Evolutionary conservation across 78 protist genomes (phyloP).

Genomic region (slime mould (Dictyostelium discoideum)): DNA sequence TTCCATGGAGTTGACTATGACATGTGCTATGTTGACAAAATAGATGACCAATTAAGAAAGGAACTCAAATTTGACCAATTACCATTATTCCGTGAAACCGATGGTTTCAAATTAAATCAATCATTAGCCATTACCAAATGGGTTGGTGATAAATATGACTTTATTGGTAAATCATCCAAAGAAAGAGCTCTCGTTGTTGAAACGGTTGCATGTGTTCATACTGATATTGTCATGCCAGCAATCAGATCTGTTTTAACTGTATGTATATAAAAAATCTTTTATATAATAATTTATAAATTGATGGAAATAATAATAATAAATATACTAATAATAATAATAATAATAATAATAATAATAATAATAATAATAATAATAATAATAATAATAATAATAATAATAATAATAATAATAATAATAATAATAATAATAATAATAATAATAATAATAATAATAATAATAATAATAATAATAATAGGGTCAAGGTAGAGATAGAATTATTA

Average conservation of each 20-base stretch:
- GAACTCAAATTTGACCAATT: conserved; percentile 12
- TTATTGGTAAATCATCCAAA: conserved; percentile 9
- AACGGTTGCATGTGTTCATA: background rate
- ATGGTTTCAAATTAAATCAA: conserved; percentile 13
- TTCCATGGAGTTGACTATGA: background rate
- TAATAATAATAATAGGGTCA: background rate
- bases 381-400: background rate
- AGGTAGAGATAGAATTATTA: background rate
- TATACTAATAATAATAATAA: background rate
- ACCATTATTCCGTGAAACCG: conserved; percentile 14
- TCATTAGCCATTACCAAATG: conserved; percentile 12
- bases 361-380: background rate
- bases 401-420: background rate
- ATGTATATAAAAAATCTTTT: background rate
- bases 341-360: background rate
- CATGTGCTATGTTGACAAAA: background rate
- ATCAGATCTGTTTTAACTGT: background rate
- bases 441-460: background rate
- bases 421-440: background rate
- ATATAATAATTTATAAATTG: too few species aligned
- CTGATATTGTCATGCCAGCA: conserved; percentile 3
- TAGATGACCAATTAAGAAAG: background rate
- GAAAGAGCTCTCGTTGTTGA: conserved; percentile 7
- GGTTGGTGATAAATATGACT: background rate
- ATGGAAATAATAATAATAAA: too few species aligned